A percentile compares a stretch with the other conserved stretches of the same genome.
These are phyloP conservation scores for Cystobasidium slooffiae DNA, from an alignment of 1,284 basidiomycete genomes.

Conservation along the genomic window DNA sequence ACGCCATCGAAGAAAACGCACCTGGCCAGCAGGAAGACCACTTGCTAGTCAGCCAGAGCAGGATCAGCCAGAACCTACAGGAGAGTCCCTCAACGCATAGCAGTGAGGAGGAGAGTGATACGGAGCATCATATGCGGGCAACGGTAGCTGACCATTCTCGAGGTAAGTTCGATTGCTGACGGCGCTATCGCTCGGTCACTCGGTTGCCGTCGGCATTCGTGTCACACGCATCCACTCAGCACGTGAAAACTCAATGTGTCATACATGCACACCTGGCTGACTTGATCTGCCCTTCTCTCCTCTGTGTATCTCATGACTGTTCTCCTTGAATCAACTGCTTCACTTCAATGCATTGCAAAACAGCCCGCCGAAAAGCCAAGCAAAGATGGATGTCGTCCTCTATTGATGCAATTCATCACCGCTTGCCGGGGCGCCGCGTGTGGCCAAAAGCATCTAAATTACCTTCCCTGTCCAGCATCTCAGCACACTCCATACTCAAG, in stretches of 20 bases:
- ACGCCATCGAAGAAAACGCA: neutral
- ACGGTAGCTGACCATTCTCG: neutral
- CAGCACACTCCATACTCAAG: neutral
- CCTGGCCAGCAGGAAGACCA: constrained; percentile 11
- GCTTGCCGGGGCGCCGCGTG: neutral
- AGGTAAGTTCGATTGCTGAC: constrained; percentile 14
- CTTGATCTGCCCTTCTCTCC: neutral
- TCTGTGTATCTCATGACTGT: neutral
- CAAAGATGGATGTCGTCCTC: constrained; percentile 36
- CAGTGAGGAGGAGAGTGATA: constrained; percentile 8
- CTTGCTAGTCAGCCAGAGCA: constrained; percentile 8
- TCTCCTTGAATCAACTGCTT: neutral
- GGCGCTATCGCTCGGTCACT: constrained; percentile 9
- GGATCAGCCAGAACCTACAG: constrained; percentile 3
- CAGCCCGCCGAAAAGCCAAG: neutral
- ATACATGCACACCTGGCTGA: constrained; percentile 12
- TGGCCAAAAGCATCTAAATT: neutral
- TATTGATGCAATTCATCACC: constrained; percentile 33
- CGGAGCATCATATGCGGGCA: neutral
- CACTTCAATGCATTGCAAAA: constrained; percentile 10
- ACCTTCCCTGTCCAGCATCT: neutral
- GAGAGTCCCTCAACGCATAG: too few relatives aligned
- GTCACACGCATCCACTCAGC: constrained; percentile 14
- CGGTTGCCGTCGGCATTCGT: neutral
- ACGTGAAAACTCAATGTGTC: constrained; percentile 11